Percentiles rank a stretch among this genome's conserved stretches.
Conservation (phyloP, 768 basidiomycete species). For the Dentipellis fragilis region DNA sequence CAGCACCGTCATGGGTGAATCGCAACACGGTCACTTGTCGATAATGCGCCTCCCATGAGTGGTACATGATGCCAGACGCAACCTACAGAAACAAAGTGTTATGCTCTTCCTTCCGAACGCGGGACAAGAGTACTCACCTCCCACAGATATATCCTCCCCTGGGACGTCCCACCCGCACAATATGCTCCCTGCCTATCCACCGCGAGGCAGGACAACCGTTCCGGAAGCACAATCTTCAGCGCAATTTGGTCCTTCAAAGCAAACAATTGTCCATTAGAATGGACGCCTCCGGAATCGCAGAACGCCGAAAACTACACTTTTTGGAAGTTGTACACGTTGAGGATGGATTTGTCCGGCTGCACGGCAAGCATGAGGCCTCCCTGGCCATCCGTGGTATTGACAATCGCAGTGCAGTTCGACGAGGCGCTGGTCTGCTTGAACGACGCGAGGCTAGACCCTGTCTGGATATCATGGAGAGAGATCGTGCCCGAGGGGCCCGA, state of each 20-base stretch:
- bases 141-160: conserved; percentile 92
- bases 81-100: conserved; percentile 37
- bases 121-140: conserved; percentile 49
- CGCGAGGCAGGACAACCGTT: conserved; percentile 76
- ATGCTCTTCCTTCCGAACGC: background rate
- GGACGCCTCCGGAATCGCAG: background rate
- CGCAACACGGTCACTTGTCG: conserved; percentile 73
- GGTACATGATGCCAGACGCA: conserved; percentile 86
- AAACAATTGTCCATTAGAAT: background rate
- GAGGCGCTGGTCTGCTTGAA: conserved; percentile 79
- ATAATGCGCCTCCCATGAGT: conserved; percentile 94
- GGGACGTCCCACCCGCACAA: conserved; percentile 81
- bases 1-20: conserved; percentile 75
- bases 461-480: conserved; percentile 73
- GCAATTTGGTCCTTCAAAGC: conserved; percentile 74
- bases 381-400: conserved; percentile 57
- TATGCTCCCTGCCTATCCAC: conserved; percentile 63
- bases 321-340: conserved; percentile 91
- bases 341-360: conserved; percentile 79
- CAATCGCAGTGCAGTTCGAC: conserved; percentile 54
- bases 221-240: conserved; percentile 79
- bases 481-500: conserved; percentile 51
- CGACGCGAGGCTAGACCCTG: conserved; percentile 63
- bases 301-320: conserved; percentile 63
- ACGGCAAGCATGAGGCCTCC: conserved; percentile 82